phyloP scores from a whole-genome alignment of 2,329 filamentous ascomycete genomes.

The Bipolaris oryzae region DNA sequence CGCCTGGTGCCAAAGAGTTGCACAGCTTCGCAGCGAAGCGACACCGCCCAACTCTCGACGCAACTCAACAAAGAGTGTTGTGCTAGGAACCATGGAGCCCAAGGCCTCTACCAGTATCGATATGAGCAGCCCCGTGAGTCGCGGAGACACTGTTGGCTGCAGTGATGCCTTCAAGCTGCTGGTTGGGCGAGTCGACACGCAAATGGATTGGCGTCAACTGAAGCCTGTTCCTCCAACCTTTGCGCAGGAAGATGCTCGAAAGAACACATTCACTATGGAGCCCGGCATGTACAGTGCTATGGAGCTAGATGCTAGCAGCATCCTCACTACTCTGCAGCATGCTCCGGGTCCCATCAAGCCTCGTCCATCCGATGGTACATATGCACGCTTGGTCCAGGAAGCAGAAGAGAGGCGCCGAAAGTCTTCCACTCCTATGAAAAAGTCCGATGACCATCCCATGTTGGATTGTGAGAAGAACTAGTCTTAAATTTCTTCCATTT shows the following conservation, averaged over 20 bases:
- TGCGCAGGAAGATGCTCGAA: conserved; percentile 17
- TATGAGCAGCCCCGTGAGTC: conserved; percentile 17
- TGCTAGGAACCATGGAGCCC: conserved; percentile 37
- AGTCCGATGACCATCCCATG: conserved; percentile 10
- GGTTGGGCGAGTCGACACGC: conserved; percentile 41
- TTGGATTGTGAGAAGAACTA: conserved; percentile 8
- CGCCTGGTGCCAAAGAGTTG: conserved; percentile 45
- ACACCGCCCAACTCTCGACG: conserved; percentile 29
- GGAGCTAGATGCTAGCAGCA: conserved; percentile 46
- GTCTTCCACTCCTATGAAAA: conserved; percentile 27
- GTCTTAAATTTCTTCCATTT: not conserved
- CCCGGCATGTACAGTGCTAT: conserved; percentile 45
- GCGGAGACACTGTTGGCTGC: conserved; percentile 39
- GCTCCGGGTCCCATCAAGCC: conserved; percentile 34
- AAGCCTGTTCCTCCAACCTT: conserved; percentile 31
- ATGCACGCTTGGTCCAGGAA: conserved; percentile 35
- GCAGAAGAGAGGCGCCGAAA: conserved; percentile 36
- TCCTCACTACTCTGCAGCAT: conserved; percentile 45
- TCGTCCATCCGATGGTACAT: conserved; percentile 40
- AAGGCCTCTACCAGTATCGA: conserved; percentile 32
- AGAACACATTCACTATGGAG: conserved; percentile 35
- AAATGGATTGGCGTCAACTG: conserved; percentile 43
- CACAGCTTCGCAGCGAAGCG: conserved; percentile 32
- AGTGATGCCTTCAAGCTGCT: conserved; percentile 45
- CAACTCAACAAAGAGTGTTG: conserved; percentile 27